Conservation (phyloP, 257 asterid genomes). For the Gynochthodes officinalis region DNA sequence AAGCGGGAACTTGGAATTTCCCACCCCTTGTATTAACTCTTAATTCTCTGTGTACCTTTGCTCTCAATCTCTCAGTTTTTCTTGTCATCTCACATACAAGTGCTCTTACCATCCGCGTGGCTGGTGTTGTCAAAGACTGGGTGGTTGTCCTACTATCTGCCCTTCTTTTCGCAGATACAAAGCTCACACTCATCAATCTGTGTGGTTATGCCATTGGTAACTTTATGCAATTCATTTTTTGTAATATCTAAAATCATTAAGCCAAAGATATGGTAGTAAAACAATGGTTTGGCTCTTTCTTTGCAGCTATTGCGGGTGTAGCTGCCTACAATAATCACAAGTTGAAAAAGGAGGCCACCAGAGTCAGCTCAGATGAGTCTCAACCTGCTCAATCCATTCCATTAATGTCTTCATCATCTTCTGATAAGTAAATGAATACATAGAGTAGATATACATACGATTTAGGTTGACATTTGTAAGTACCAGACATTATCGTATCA, state of each 20-base stretch:
- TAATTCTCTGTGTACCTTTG: conserved; percentile 90
- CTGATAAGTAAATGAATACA: conserved; percentile 19
- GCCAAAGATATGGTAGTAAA: background rate
- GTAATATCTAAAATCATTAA: background rate
- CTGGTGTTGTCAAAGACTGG: conserved; percentile 99
- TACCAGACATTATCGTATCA: background rate
- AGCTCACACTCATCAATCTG: conserved; percentile 75
- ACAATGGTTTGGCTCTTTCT: background rate
- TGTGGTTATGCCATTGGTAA: conserved; percentile 93
- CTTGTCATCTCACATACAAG: conserved; percentile 94
- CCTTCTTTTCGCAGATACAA: conserved; percentile 84
- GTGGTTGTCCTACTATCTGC: conserved; percentile 93
- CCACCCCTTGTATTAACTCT: conserved; percentile 63
- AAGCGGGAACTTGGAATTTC: conserved; percentile 67
- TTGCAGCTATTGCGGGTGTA: conserved; percentile 90
- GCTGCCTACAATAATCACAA: conserved; percentile 90
- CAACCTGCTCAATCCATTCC: conserved; percentile 42
- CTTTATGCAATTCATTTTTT: background rate
- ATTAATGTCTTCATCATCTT: conserved; percentile 31
- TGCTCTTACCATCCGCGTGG: conserved; percentile 98
- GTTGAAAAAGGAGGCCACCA: conserved; percentile 77
- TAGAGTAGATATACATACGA: background rate
- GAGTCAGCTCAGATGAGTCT: conserved; percentile 37
- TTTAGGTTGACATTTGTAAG: conserved; percentile 10
- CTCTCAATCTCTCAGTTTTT: conserved; percentile 92